Base-by-base conservation (phyloP, 2,329 filamentous ascomycete species). In the Botrytis deweyae region DNA sequence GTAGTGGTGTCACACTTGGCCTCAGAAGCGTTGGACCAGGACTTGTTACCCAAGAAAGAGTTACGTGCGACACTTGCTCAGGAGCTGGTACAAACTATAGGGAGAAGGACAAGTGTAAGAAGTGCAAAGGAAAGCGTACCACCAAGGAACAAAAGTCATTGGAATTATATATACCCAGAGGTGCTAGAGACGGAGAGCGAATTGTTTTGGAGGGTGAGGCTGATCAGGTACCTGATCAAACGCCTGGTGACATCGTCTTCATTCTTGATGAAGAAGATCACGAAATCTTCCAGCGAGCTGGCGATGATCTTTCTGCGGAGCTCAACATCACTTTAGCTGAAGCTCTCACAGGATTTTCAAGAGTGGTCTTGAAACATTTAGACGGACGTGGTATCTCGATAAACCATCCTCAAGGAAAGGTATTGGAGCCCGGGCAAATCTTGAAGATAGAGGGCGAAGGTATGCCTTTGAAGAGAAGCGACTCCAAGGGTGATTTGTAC, bases 61-160 rank as follows among this genome's bases (percentile, higher is more conserved):
- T 95, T 55, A 83, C 91, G 52, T 99, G 96, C 83, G 91, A 92
- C 79, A 91, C 92, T 80, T 99, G 96, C 84, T 88, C 91, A 75
- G 95, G 95, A 49, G 88, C 90, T n/a, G 96, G 96, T 9, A 90
- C 91, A 80, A 90, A 95, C 80, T 97, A 91, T 85, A 95, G 95
- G 83, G 94, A 97, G 81, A 98, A 98, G 86, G 96, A 99, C 81
- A 93, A 94, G 81, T 99, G 96, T 87, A 97, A 97, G 87, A 98
- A 96, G 86, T 99, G 96, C 89, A 98, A 98, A 85, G 96, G 96
- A 80, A 93, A 93, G 83, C 89, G 93, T 76, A 94, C 93, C 22
- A 90, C 90, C 63, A 92, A 94, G 80, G 93, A 96, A 84, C 96
- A 93, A 84, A 99, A 98, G 85, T 93, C 95, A 5, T 87, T 99